Evolutionary conservation across 2,329 filamentous ascomycete species (phyloP), one percentile per base, ranked within the genome.

Genomic region (Leptographium lundbergii): DNA sequence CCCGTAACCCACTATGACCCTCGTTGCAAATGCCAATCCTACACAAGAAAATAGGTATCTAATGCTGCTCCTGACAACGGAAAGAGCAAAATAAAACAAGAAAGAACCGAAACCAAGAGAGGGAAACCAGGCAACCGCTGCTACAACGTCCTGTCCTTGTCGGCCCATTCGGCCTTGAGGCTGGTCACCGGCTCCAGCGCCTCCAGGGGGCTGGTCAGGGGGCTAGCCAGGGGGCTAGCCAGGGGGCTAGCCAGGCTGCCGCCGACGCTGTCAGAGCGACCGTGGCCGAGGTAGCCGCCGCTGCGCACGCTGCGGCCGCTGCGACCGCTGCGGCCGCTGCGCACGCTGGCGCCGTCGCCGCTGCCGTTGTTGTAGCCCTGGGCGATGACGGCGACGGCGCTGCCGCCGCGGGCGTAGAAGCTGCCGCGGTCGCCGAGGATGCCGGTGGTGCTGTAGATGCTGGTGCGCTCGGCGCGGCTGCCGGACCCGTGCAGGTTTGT

Each of bases 271-370:
- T 95, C 90, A 56, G 89, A 86, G 62, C 89, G 81, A 2, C 81
- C 83, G 69, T 96, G 91, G 0, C 89, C 88, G 3, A 89, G 70
- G 1, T 87, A 73, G 0, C 88, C 89, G 72, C 88, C 89, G 69
- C 89, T 95, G 58, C 89, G 81, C 72, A 88, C 89, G 69, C 89
- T 95, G 58, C 89, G 73, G 0, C 88, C 89, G 69, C 89, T 95
- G 58, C 89, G 81, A 72, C 88, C 89, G 69, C 89, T 95, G 59
- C 89, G 81, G 72, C 88, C 89, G 69, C 89, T 95, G 58, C 89
- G 81, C 34, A 95, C 76, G 67, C 90, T 95, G 11, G 85, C 84
- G 1, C 47, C 47, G 5, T 11, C 24, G n/a, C 36, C 51, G 73
- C 60, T 27, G 22, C 48, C 57, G 42, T 27, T 24, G 27, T 62